Percentiles rank a stretch among this genome's conserved stretches.
These are phyloP conservation scores for Diaporthe amygdali DNA, from an alignment of 2,329 filamentous ascomycete species.

Conservation along the genomic window DNA sequence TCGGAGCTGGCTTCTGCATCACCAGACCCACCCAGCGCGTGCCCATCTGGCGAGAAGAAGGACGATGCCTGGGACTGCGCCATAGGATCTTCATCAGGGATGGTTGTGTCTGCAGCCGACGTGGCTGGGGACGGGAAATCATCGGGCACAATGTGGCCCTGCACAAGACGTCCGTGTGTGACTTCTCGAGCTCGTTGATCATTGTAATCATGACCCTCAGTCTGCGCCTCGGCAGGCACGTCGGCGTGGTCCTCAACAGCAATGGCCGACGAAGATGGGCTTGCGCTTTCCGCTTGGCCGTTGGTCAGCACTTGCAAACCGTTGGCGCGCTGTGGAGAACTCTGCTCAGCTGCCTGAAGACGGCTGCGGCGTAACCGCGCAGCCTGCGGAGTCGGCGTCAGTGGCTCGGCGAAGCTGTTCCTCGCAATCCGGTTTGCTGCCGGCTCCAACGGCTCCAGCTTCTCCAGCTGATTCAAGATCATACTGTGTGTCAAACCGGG, in stretches of 20 bases:
- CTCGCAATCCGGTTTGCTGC: constrained; percentile 24
- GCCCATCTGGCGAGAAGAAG: constrained; percentile 72
- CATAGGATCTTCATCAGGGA: constrained; percentile 82
- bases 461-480: constrained; percentile 73
- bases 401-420: constrained; percentile 30
- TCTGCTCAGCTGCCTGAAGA: constrained; percentile 46
- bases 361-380: constrained; percentile 27
- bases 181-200: constrained; percentile 88
- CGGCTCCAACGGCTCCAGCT: constrained; percentile 46
- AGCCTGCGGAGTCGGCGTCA: constrained; percentile 35
- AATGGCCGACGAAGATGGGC: constrained; percentile 31
- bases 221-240: constrained; percentile 45
- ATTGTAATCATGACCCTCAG: constrained; percentile 61
- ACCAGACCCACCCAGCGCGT: constrained; percentile 81
- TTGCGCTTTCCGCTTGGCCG: constrained; percentile 28
- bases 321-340: constrained; percentile 46
- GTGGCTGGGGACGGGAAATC: constrained; percentile 81
- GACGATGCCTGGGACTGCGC: constrained; percentile 78
- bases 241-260: constrained; percentile 41
- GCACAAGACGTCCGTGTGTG: constrained; percentile 86
- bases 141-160: constrained; percentile 95
- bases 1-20: constrained; percentile 85
- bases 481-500: constrained; percentile 78
- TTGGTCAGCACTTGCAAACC: constrained; percentile 36
- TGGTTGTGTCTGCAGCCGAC: constrained; percentile 71